Percentiles rank a stretch among this genome's conserved stretches.
phyloP scores from a whole-genome alignment of 352 stramenopile genomes.

The Globisporangium uncinulatum region DNA sequence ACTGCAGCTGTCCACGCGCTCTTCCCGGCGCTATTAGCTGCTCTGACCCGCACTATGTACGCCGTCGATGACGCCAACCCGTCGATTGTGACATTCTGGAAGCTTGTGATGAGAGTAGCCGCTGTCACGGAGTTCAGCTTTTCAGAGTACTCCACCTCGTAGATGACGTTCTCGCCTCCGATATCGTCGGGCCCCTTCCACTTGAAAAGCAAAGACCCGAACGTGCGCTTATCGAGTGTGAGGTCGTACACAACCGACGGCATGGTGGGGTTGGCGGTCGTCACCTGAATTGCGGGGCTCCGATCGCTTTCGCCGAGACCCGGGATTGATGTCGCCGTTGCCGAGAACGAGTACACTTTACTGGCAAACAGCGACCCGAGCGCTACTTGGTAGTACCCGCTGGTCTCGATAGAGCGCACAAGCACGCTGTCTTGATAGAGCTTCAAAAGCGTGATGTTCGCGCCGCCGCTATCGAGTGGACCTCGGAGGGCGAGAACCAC shows the following conservation, averaged over 20 bases:
- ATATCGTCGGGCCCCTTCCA: conserved; percentile 36
- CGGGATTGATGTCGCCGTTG: conserved; percentile 21
- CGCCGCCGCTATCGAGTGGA: conserved; percentile 34
- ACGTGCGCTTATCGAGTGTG: conserved; percentile 11
- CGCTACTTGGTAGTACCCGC: conserved; percentile 15
- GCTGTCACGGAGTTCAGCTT: conserved; percentile 2
- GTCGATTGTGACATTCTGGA: conserved; percentile 13
- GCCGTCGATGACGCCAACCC: conserved; percentile 24
- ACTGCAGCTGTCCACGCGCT: conserved; percentile 28
- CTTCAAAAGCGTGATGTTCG: conserved; percentile 21
- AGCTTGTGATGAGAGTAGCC: not conserved
- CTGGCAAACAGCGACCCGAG: conserved; percentile 23
- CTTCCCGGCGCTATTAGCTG: conserved; percentile 30
- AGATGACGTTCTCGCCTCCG: conserved; percentile 31
- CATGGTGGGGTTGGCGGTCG: conserved; percentile 23
- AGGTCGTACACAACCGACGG: conserved; percentile 36
- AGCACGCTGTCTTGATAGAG: conserved; percentile 42
- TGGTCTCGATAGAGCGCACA: conserved; percentile 13
- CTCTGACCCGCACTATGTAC: conserved; percentile 31
- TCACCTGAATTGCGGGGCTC: conserved; percentile 20
- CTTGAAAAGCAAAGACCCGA: conserved; percentile 27
- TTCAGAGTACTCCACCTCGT: conserved; percentile 25
- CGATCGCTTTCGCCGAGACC: conserved; percentile 25
- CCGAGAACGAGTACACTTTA: conserved; percentile 27
- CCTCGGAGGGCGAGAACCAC: conserved; percentile 27